Percentiles rank a stretch among this genome's conserved stretches.
Evolutionary conservation across 495 filamentous ascomycete genomes (phyloP).

Genomic region (Peziza echinospora): DNA sequence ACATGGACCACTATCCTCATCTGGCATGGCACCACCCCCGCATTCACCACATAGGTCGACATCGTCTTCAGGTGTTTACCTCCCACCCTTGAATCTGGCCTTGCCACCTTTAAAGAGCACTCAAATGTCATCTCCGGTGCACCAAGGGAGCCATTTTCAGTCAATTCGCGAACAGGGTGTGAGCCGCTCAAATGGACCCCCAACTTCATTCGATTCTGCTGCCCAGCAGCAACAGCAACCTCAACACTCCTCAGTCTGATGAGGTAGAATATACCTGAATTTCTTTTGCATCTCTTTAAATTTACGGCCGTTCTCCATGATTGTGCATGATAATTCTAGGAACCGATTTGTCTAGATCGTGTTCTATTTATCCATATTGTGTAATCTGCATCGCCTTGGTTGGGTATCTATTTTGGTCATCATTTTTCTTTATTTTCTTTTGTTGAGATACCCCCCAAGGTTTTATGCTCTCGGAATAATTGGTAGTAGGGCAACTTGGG

Average conservation of each 20-base stretch:
- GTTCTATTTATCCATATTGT: not conserved
- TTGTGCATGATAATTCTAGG: not conserved
- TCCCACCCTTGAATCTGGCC: constrained; percentile 18
- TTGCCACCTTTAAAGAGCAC: constrained; percentile 16
- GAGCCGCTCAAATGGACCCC: constrained; percentile 16
- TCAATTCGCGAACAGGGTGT: constrained; percentile 15
- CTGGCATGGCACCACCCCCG: constrained; percentile 16
- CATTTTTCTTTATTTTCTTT: no score
- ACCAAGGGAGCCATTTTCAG: constrained; percentile 17
- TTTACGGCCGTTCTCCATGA: not conserved
- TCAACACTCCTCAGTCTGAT: not conserved
- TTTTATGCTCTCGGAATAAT: no score
- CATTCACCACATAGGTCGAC: constrained; percentile 10
- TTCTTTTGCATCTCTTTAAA: not conserved
- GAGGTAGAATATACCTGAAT: no score
- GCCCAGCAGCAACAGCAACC: constrained; percentile 15
- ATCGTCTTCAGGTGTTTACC: constrained; percentile 6
- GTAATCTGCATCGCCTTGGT: not conserved
- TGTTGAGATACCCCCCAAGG: no score
- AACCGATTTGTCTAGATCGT: not conserved
- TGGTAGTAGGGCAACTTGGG: no score
- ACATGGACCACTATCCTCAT: constrained; percentile 6
- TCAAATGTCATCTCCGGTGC: constrained; percentile 6
- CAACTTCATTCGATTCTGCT: constrained; percentile 20
- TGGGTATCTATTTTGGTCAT: not conserved